Conservation (phyloP, 2,329 filamentous ascomycete species). For the Gaeumannomyces tritici region DNA sequence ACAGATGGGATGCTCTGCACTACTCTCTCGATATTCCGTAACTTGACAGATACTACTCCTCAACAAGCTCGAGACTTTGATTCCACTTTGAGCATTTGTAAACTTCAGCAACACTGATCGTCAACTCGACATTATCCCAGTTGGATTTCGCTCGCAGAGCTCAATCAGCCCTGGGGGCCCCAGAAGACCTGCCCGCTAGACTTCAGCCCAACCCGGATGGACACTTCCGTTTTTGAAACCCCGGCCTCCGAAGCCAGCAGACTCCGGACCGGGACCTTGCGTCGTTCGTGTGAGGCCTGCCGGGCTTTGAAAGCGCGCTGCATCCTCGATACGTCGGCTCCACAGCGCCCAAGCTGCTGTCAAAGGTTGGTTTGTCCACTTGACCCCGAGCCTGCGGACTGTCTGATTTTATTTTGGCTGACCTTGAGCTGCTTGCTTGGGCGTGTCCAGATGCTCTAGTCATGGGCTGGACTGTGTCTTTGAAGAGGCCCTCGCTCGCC, state of each 20-base stretch:
- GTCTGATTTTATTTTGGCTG: background rate
- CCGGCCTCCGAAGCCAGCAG: background rate
- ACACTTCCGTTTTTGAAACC: background rate
- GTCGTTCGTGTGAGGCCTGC: constrained; percentile 14
- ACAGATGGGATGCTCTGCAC: background rate
- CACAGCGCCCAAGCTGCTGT: constrained; percentile 7
- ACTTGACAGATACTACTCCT: background rate
- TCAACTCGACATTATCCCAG: background rate
- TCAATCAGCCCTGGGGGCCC: no score
- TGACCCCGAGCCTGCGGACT: no score
- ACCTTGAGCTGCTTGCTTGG: background rate
- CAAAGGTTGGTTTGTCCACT: constrained; percentile 7
- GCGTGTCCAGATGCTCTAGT: constrained; percentile 7
- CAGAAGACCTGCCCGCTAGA: no score
- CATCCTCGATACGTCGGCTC: constrained; percentile 6
- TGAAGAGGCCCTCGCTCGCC: constrained; percentile 14
- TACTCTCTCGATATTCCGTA: background rate
- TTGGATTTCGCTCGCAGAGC: background rate
- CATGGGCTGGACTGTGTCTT: constrained; percentile 12
- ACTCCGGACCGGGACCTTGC: constrained; percentile 10
- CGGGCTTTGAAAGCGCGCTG: constrained; percentile 13
- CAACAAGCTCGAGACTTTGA: no score
- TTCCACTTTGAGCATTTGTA: background rate
- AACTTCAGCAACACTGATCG: background rate
- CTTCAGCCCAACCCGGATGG: background rate